A percentile compares a stretch with the other conserved stretches of the same genome.
These are phyloP conservation scores for Xylaria scruposa DNA, from an alignment of 495 filamentous ascomycete genomes.

Conservation along the genomic window DNA sequence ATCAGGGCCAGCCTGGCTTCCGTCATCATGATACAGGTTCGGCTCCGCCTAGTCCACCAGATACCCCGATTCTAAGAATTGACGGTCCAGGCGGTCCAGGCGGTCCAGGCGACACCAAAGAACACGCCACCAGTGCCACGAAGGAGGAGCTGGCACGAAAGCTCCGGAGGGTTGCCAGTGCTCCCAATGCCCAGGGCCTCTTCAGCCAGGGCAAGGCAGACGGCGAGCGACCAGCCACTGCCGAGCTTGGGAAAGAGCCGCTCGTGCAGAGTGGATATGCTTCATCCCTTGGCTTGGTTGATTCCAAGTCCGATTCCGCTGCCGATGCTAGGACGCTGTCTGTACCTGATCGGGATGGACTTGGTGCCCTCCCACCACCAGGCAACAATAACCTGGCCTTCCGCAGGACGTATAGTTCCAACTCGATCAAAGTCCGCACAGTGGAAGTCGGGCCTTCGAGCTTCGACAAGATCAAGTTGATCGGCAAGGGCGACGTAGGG, in stretches of 20 bases:
- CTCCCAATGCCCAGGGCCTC: slow-evolving; percentile 94
- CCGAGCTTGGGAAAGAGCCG: slow-evolving; percentile 80
- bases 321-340: slow-evolving; percentile 39
- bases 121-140: slow-evolving; percentile 75
- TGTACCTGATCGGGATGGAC: slow-evolving; percentile 48
- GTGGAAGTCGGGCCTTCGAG: slow-evolving; percentile 95
- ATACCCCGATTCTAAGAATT: slow-evolving; percentile 80
- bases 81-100: slow-evolving; percentile 73
- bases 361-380: slow-evolving; percentile 56
- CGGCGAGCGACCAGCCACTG: slow-evolving; percentile 76
- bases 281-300: slow-evolving; percentile 61
- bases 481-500: slow-evolving; percentile 97
- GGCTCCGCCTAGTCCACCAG: slow-evolving; percentile 95
- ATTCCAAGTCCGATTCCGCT: slow-evolving; percentile 43
- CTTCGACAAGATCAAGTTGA: slow-evolving; percentile 99
- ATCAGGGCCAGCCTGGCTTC: slow-evolving; percentile 91
- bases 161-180: slow-evolving; percentile 89
- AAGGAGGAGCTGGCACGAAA: slow-evolving; percentile 95
- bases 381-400: slow-evolving; percentile 69
- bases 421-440: slow-evolving; percentile 96
- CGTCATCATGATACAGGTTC: slow-evolving; percentile 94
- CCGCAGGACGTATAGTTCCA: slow-evolving; percentile 96
- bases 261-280: slow-evolving; percentile 63
- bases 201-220: slow-evolving; percentile 71
- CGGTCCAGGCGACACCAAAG: slow-evolving; percentile 65